Evolutionary conservation across 2,329 filamentous ascomycete genomes (phyloP).

Genomic region (Exophiala xenobiotica): DNA sequence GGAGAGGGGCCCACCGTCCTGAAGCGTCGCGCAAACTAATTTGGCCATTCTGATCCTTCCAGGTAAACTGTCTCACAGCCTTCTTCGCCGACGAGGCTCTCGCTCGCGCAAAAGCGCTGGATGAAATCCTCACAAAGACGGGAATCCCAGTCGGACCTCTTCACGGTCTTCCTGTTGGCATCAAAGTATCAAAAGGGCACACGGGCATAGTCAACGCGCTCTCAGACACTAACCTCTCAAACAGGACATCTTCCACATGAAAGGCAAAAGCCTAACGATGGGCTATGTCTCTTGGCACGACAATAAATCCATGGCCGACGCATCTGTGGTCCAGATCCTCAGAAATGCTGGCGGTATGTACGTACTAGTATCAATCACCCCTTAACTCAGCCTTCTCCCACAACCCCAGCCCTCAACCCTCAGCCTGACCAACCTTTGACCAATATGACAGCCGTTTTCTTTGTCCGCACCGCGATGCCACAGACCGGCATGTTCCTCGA

Average conservation of each 20-base stretch:
- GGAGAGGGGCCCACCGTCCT: too few species aligned
- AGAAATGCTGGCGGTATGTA: conserved; percentile 31
- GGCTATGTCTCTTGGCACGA: conserved; percentile 35
- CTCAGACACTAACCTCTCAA: too few species aligned
- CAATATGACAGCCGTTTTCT: conserved; percentile 33
- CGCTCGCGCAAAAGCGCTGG: conserved; percentile 46
- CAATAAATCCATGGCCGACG: conserved; percentile 29
- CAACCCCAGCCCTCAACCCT: too few species aligned
- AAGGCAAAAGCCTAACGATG: conserved; percentile 30
- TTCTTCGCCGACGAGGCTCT: conserved; percentile 53
- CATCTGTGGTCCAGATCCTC: conserved; percentile 33
- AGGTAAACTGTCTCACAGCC: conserved; percentile 48
- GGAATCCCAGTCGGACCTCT: conserved; percentile 19
- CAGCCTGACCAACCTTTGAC: too few species aligned
- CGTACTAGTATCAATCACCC: too few species aligned
- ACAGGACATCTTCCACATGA: conserved; percentile 25
- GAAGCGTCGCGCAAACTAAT: too few species aligned
- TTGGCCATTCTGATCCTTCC: too few species aligned
- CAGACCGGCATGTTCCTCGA: conserved; percentile 36
- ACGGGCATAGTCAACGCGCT: too few species aligned
- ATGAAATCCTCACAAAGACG: conserved; percentile 38
- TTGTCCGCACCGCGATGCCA: conserved; percentile 35
- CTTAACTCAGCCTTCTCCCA: too few species aligned
- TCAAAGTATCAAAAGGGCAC: conserved; percentile 38
- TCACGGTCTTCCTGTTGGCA: conserved; percentile 59